A percentile compares a stretch with the other conserved stretches of the same genome.
Conservation (phyloP, 192 early-diverging fungal genomes). For the Backusella tuberculispora region DNA sequence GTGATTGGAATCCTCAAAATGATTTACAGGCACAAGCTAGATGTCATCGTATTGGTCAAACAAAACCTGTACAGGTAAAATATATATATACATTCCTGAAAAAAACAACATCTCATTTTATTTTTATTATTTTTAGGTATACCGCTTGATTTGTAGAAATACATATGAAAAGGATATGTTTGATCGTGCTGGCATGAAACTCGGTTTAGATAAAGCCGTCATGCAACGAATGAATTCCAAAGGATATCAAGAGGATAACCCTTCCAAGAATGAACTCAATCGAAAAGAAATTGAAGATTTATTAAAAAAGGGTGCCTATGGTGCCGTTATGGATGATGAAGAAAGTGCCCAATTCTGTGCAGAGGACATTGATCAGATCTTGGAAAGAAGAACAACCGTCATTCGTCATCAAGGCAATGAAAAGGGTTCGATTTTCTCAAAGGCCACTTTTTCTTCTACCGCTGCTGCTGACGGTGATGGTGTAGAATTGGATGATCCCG, state of each 20-base stretch:
- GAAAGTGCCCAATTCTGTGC: constrained; percentile 75
- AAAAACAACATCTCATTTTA: background rate
- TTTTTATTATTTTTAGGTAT: constrained; percentile 41
- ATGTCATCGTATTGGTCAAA: constrained; percentile 89
- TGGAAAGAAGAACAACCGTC: constrained; percentile 77
- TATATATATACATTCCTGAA: background rate
- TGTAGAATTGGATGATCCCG: constrained; percentile 81
- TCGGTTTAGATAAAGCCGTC: constrained; percentile 80
- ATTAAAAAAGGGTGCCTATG: constrained; percentile 88
- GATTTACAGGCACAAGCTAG: constrained; percentile 86
- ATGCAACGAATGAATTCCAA: constrained; percentile 58
- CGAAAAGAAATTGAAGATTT: constrained; percentile 85
- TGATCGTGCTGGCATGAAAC: constrained; percentile 85
- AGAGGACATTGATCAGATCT: constrained; percentile 88
- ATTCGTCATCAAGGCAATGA: constrained; percentile 74
- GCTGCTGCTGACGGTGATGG: constrained; percentile 40
- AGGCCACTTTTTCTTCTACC: constrained; percentile 73
- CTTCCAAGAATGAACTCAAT: constrained; percentile 59
- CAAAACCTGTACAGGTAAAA: constrained; percentile 70
- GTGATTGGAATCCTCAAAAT: constrained; percentile 91
- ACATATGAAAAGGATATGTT: constrained; percentile 93
- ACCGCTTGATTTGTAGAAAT: constrained; percentile 81
- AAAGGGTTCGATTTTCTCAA: constrained; percentile 81
- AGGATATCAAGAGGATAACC: constrained; percentile 35
- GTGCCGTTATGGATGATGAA: constrained; percentile 84